Base-by-base conservation (phyloP, 768 basidiomycete genomes). In the Tricholoma hemisulphureum region DNA sequence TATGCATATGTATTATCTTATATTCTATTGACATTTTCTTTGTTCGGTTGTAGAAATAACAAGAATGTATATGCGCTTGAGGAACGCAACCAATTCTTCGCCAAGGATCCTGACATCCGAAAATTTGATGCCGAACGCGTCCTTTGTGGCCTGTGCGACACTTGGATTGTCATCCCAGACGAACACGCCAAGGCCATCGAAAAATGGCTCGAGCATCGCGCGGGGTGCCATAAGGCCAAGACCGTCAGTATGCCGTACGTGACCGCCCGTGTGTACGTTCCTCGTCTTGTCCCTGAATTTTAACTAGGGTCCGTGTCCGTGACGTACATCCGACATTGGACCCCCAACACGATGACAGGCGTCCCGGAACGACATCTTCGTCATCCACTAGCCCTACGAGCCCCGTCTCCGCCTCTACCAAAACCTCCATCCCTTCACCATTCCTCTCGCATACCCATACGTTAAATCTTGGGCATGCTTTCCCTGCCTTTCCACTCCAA, bases 91-190 rank as follows among this genome's bases (percentile, higher is more conserved):
- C 70, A 78, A 1, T 64, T 83, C 32, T 80, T 91, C 58, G 71
- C 82, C 37, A 81, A 83, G 51, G 89, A 91, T 66, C 82, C 84
- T 2, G 81, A 86, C 59, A 81, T 88, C n/a, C 82, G 87, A 61
- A 89, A 88, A 65, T 87, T 87, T 65, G 89, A 91, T 56, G 77
- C 84, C 2, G 88, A 90, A 63, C 82, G 89, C 6, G 77, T 90
- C 0, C 75, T 89, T 0, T 91, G 89, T 63, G 83, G 82, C 55
- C 72, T 80, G 45, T 91, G 89, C 68, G 88, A 89, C 58, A 69
- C 74, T 24, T 90, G 88, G 89, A 66, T 91, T n/a, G 59, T 74
- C 11, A 74, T 89, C 41, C 66, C 82, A 1, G 84, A 86, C 53
- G 85, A 87, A 65, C 83, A 87, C 58, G 69, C 76, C 51, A 73